These are phyloP conservation scores for Aaosphaeria arxii DNA, from an alignment of 2,329 filamentous ascomycete genomes.

Conservation along the genomic window DNA sequence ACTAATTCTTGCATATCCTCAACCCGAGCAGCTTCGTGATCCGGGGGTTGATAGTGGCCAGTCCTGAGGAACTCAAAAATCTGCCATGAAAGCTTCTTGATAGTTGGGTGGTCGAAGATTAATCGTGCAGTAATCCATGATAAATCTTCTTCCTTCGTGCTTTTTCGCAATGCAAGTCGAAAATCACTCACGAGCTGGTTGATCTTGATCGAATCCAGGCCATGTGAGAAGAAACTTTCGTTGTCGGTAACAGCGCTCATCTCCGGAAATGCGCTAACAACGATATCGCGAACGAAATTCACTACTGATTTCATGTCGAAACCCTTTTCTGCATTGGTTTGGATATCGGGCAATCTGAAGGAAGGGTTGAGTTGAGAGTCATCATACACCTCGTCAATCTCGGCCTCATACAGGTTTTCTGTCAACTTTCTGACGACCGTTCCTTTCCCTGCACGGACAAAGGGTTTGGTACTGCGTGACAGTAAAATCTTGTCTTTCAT, in stretches of 20 bases:
- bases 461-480: conserved; percentile 7
- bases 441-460: conserved; percentile 21
- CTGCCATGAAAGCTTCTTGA: conserved; percentile 1
- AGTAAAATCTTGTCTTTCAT: conserved; percentile 12
- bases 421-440: conserved; percentile 19
- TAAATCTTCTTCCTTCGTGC: neutral
- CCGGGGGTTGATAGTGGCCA: neutral
- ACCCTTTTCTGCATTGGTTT: neutral
- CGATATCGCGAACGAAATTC: neutral
- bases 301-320: neutral
- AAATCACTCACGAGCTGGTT: conserved; percentile 3
- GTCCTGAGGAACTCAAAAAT: conserved; percentile 7
- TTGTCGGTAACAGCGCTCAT: neutral
- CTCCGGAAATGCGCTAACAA: conserved; percentile 1
- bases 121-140: conserved; percentile 4
- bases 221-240: conserved; percentile 7
- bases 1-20: conserved; percentile 4
- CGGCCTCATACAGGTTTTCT: conserved; percentile 13
- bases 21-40: neutral
- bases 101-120: conserved; percentile 4
- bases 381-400: conserved; percentile 19
- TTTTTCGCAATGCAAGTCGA: neutral
- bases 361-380: neutral
- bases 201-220: conserved; percentile 9
- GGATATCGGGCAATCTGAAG: too few species aligned